Percentiles rank a stretch among this genome's conserved stretches.
Conservation (phyloP, 495 filamentous ascomycete genomes). For the Xylaria castorea region DNA sequence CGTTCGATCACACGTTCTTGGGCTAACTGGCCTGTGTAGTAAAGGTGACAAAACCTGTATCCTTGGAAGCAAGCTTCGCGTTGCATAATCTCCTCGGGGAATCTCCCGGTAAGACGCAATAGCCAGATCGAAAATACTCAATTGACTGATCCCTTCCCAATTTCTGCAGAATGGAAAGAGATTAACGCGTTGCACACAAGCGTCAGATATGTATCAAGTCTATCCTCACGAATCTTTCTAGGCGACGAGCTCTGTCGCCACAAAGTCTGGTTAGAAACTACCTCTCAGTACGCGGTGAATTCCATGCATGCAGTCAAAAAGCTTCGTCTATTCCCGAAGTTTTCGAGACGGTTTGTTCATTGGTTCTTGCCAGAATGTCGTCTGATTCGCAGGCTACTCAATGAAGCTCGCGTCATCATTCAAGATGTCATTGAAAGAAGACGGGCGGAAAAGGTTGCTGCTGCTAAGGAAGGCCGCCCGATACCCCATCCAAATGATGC, state of each 20-base stretch:
- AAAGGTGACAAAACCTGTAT: conserved; percentile 45
- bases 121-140: neutral
- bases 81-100: conserved; percentile 45
- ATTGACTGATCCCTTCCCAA: neutral
- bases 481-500: conserved; percentile 31
- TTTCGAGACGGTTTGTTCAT: conserved; percentile 43
- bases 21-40: conserved; percentile 5
- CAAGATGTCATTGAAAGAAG: conserved; percentile 40
- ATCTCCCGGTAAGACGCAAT: conserved; percentile 24
- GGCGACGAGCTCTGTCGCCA: conserved; percentile 56
- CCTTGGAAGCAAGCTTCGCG: conserved; percentile 50
- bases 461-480: conserved; percentile 22
- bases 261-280: conserved; percentile 51
- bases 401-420: conserved; percentile 40
- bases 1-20: conserved; percentile 19
- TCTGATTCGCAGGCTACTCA: conserved; percentile 30
- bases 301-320: conserved; percentile 41
- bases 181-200: conserved; percentile 30
- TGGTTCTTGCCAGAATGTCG: conserved; percentile 46
- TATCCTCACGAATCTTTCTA: conserved; percentile 56
- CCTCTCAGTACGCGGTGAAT: conserved; percentile 48
- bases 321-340: conserved; percentile 45
- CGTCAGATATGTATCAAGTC: conserved; percentile 47
- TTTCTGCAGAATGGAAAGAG: conserved; percentile 40
- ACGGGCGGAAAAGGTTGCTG: conserved; percentile 32